A percentile compares a stretch with the other conserved stretches of the same genome.
These are phyloP conservation scores for Penicillium soppii DNA, from an alignment of 495 filamentous ascomycete species.

Conservation along the genomic window DNA sequence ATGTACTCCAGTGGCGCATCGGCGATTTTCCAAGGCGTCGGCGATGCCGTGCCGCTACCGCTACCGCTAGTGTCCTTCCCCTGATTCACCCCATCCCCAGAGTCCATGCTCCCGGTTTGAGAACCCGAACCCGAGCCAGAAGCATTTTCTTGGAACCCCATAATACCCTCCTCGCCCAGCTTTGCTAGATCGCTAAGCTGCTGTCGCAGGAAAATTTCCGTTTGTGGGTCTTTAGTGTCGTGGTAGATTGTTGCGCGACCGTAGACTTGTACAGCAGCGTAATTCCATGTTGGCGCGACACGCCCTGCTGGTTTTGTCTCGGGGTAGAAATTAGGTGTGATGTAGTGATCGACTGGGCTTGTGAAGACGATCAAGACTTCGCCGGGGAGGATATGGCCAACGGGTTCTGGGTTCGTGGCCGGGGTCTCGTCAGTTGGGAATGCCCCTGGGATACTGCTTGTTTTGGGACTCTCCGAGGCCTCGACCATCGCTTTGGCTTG, in stretches of 20 bases:
- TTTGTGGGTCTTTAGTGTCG: constrained; percentile 33
- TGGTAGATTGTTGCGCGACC: constrained; percentile 48
- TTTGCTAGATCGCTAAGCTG: constrained; percentile 49
- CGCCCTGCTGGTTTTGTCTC: constrained; percentile 54
- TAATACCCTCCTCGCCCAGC: constrained; percentile 45
- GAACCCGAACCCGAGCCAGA: neutral
- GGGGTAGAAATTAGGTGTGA: constrained; percentile 60
- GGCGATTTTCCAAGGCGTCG: constrained; percentile 40
- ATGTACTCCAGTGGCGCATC: constrained; percentile 50
- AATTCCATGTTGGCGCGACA: constrained; percentile 64
- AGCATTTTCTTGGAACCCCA: constrained; percentile 40
- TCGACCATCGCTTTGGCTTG: constrained; percentile 57
- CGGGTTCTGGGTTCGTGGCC: too few species aligned
- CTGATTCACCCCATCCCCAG: neutral
- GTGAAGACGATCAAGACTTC: constrained; percentile 54
- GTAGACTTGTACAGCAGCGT: constrained; percentile 56
- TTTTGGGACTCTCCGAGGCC: constrained; percentile 13
- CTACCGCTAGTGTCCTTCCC: neutral
- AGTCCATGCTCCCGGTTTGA: neutral
- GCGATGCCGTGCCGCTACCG: constrained; percentile 8
- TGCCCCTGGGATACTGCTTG: neutral
- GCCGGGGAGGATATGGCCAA: constrained; percentile 17
- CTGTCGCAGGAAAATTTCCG: constrained; percentile 37
- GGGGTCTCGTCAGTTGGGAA: neutral
- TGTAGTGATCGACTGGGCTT: constrained; percentile 50